Base-by-base conservation (phyloP, 2,329 filamentous ascomycete genomes). In the Fusarium irregulare region DNA sequence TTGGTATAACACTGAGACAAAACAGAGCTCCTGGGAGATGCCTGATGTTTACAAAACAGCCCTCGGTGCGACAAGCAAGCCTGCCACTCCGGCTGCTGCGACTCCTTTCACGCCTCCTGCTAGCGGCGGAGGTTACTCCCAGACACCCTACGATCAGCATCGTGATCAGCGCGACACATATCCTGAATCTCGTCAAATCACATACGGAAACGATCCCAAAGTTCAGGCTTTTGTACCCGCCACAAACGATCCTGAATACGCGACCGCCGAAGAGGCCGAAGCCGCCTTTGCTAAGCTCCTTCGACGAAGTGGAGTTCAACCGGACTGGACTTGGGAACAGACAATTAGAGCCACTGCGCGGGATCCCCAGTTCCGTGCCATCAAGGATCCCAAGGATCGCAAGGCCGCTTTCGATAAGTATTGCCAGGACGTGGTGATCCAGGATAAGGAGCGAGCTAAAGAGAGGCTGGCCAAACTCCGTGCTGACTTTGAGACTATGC, bases 341-440 rank as follows among this genome's bases (percentile, higher is more conserved):
- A 89, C 93, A 4, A 90, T 99, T 83, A 91, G 92, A 55, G 89
- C 89, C 21, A 93, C 93, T 20, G 93, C 97, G 72, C 95, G 92
- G 76, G 96, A 99, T 72, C 90, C 94, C 47, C 93, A 98, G 76
- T 98, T 96, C 79, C 92, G 95, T 66, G 93, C 96, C 21, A 90
- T 99, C 72, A 96, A 95, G 76, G 94, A 98, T 75, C 93, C 96
- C 7, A 94, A 91, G 80, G 94, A 97, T 77, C 90, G 96, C 73
- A 96, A 93, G 80, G 86, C 90, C 71, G 93, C 94, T 20, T 99
- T 98, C 80, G 93, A 97, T 82, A 97, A 97, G 83, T 99, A 96
- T 84, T 93, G 93, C 78, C 87, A 93, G 75, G 93, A 98, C 79
- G 88, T 97, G 80, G 89, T 96, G 73, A 86, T 92, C 73, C 93